phyloP scores from a whole-genome alignment of 805 yeast genomes.

The Myxozyma kluyveri region DNA sequence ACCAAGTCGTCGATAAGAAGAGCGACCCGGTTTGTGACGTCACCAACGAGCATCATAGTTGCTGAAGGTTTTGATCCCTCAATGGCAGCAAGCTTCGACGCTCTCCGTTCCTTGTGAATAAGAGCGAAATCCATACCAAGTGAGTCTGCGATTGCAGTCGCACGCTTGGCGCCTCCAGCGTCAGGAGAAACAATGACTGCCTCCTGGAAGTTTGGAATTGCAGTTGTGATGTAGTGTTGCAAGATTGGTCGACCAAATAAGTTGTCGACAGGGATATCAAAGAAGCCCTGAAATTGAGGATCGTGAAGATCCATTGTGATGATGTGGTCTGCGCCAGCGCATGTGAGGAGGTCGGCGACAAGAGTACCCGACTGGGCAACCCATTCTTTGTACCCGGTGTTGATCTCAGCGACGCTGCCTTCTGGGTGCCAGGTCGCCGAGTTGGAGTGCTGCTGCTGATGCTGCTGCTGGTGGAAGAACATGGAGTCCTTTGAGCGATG shows the following conservation, averaged over 20 bases:
- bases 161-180: slow-evolving; percentile 98
- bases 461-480: too few relatives aligned
- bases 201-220: slow-evolving; percentile 74
- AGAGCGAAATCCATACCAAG: slow-evolving; percentile 86
- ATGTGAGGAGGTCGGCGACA: slow-evolving; percentile 78
- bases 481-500: too few relatives aligned
- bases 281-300: slow-evolving; percentile 96
- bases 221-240: slow-evolving; percentile 75
- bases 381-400: slow-evolving; percentile 86
- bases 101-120: slow-evolving; percentile 88
- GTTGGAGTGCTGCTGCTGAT: background rate
- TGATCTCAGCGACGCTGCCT: slow-evolving; percentile 33
- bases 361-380: slow-evolving; percentile 87
- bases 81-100: slow-evolving; percentile 33
- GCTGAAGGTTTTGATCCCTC: slow-evolving; percentile 48
- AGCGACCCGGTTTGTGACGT: slow-evolving; percentile 80
- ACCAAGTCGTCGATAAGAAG: slow-evolving; percentile 91
- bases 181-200: slow-evolving; percentile 96
- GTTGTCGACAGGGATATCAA: slow-evolving; percentile 94
- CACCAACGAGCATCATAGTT: slow-evolving; percentile 94
- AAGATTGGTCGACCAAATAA: slow-evolving; percentile 83
- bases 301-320: slow-evolving; percentile 98
- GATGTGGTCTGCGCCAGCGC: slow-evolving; percentile 95
- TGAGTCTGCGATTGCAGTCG: slow-evolving; percentile 89
- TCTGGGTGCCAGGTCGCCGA: slow-evolving; percentile 19